Conservation (phyloP, 140 eudicot genomes). For the Bidens hawaiensis region DNA sequence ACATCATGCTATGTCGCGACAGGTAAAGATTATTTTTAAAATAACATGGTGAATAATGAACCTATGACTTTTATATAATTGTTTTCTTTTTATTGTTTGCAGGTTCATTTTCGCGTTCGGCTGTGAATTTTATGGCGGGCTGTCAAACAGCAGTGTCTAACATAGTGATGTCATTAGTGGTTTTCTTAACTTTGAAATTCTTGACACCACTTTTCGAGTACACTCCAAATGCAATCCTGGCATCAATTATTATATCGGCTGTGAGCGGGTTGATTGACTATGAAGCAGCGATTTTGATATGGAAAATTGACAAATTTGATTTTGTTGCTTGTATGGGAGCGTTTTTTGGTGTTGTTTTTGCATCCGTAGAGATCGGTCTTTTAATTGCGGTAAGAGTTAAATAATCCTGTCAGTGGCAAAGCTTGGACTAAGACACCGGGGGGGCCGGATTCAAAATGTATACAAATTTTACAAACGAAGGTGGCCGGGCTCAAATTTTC, state of each 20-base stretch:
- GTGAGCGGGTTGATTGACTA: conserved; percentile 62
- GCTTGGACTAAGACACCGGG: too few species aligned
- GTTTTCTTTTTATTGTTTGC: conserved; percentile 13
- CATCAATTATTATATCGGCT: conserved; percentile 84
- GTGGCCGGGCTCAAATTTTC: too few species aligned
- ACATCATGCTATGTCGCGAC: conserved; percentile 89
- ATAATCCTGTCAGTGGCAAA: too few species aligned
- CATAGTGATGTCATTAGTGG: conserved; percentile 75
- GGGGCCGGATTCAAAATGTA: too few species aligned
- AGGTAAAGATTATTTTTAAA: conserved; percentile 27
- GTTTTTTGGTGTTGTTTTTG: conserved; percentile 73
- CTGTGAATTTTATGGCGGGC: conserved; percentile 92
- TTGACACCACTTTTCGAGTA: conserved; percentile 69
- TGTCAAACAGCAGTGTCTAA: conserved; percentile 89
- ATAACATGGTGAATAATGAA: neutral
- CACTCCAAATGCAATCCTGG: conserved; percentile 80
- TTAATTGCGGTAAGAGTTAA: conserved; percentile 56
- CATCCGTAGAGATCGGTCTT: conserved; percentile 78
- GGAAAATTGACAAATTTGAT: conserved; percentile 80
- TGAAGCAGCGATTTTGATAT: conserved; percentile 58
- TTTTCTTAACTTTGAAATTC: conserved; percentile 51
- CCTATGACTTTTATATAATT: neutral
- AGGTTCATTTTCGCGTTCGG: conserved; percentile 85
- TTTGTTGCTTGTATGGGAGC: conserved; percentile 88
- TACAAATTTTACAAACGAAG: too few species aligned